Evolutionary conservation across 495 filamentous ascomycete species (phyloP).

Genomic region (Durotheca rogersii): DNA sequence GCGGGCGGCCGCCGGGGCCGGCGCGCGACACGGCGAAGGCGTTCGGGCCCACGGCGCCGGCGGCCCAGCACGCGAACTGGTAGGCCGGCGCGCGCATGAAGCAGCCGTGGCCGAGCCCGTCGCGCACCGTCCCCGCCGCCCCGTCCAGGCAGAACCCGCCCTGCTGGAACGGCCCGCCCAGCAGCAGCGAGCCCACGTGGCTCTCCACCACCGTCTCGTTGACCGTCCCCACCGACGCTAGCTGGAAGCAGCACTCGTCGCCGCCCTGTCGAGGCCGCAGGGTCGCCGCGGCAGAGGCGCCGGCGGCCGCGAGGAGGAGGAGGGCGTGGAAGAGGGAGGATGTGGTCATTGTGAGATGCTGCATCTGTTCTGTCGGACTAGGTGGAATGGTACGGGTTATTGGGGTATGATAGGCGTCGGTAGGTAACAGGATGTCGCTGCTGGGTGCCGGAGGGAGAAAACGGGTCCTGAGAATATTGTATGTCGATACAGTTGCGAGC

Average conservation of each 20-base stretch:
- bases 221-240: constrained; percentile 26
- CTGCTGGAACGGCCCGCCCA: constrained; percentile 34
- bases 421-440: too few species aligned
- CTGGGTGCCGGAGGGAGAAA: too few species aligned
- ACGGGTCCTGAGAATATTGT: too few species aligned
- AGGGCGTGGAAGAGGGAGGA: constrained; percentile 22
- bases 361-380: too few species aligned
- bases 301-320: constrained; percentile 10
- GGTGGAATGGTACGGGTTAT: too few species aligned
- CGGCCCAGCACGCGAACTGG: constrained; percentile 34
- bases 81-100: constrained; percentile 32
- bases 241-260: constrained; percentile 32
- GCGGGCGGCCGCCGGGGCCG: constrained; percentile 9
- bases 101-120: constrained; percentile 30
- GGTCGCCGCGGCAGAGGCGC: constrained; percentile 12
- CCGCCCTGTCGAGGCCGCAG: constrained; percentile 17
- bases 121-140: constrained; percentile 29
- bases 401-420: too few species aligned
- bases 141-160: constrained; percentile 33
- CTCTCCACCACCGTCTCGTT: constrained; percentile 29
- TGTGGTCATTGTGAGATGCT: too few species aligned
- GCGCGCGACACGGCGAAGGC: constrained; percentile 20
- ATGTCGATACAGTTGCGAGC: too few species aligned
- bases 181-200: constrained; percentile 26
- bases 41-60: constrained; percentile 26